phyloP scores from a whole-genome alignment of 1,139 yeast genomes.

The Diutina siamensis region DNA sequence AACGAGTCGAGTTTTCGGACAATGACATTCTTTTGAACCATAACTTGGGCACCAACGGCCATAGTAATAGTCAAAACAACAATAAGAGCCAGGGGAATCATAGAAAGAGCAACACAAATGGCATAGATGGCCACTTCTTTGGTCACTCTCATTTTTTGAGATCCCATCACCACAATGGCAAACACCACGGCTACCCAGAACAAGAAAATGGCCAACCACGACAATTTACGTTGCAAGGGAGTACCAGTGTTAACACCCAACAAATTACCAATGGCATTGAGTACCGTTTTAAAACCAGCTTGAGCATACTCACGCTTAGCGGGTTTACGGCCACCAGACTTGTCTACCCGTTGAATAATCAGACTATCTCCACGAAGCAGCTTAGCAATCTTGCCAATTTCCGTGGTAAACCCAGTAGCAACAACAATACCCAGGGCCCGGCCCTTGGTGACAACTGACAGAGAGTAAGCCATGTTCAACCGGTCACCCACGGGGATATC shows the following conservation, averaged over 20 bases:
- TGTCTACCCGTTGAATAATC: conserved; percentile 18
- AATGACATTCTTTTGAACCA: conserved; percentile 62
- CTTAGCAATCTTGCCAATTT: conserved; percentile 67
- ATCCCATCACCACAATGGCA: conserved; percentile 73
- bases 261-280: conserved; percentile 35
- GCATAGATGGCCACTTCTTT: conserved; percentile 74
- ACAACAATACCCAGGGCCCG: conserved; percentile 62
- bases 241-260: conserved; percentile 72
- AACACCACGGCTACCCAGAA: conserved; percentile 64
- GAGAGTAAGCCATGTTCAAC: conserved; percentile 59
- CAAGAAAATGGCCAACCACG: conserved; percentile 58
- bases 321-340: conserved; percentile 13
- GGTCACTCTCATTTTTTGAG: conserved; percentile 56
- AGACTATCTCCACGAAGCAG: conserved; percentile 34
- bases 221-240: conserved; percentile 55
- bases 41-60: conserved; percentile 78
- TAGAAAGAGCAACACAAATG: conserved; percentile 69
- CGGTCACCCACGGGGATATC: conserved; percentile 59
- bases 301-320: conserved; percentile 9
- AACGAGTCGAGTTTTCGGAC: conserved; percentile 70
- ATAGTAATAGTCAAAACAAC: conserved; percentile 76
- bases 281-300: conserved; percentile 7
- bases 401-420: conserved; percentile 60
- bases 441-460: conserved; percentile 67
- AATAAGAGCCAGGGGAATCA: conserved; percentile 75